Evolutionary conservation across 345 rosid genomes (phyloP).

Genomic region (Noccaea bulbosa): DNA sequence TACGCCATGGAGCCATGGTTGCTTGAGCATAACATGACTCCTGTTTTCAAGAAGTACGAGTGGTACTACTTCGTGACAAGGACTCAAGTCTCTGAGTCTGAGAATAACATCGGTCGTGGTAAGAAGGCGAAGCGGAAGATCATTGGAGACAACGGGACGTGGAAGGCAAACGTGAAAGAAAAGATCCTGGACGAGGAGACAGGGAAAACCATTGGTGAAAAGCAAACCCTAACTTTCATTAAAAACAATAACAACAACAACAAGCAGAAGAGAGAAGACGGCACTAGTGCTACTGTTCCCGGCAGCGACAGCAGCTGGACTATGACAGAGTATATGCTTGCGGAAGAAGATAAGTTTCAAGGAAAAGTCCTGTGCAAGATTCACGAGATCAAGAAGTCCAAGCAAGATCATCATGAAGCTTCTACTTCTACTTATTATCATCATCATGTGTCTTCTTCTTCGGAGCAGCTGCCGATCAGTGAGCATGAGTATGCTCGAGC

Average conservation of each 20-base stretch:
- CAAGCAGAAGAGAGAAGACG: background rate
- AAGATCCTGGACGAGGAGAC: background rate
- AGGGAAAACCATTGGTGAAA: background rate
- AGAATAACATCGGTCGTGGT: background rate
- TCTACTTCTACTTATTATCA: too few relatives aligned
- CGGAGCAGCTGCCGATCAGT: background rate
- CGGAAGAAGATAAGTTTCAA: background rate
- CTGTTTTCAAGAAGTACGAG: background rate
- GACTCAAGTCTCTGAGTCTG: background rate
- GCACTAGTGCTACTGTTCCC: background rate
- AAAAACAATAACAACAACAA: background rate
- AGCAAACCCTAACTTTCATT: background rate
- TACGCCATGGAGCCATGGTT: slow-evolving; percentile 23
- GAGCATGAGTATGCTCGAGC: background rate
- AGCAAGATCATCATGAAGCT: too few relatives aligned
- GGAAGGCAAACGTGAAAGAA: background rate
- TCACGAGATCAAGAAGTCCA: background rate
- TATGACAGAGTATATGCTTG: background rate
- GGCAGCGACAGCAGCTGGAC: background rate
- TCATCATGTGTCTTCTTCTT: background rate
- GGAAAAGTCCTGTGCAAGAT: slow-evolving; percentile 3
- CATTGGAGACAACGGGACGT: background rate
- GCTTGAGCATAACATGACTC: background rate
- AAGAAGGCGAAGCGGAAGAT: background rate
- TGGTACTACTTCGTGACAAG: slow-evolving; percentile 11